Percentiles rank a stretch among this genome's conserved stretches.
These are phyloP conservation scores for Discostella stelligera DNA, from an alignment of 352 stramenopile species.

Conservation along the genomic window DNA sequence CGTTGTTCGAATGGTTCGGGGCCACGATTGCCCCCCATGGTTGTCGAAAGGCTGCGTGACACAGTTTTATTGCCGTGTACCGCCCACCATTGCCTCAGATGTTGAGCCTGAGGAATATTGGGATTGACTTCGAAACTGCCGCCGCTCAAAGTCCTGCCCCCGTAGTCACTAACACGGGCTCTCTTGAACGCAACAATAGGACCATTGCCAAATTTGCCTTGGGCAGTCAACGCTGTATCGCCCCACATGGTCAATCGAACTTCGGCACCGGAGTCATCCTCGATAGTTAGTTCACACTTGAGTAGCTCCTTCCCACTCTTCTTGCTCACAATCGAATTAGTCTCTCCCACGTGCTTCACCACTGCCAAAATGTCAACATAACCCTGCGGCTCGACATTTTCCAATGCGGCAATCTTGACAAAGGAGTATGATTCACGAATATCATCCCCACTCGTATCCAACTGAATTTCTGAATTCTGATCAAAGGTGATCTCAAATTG, in stretches of 20 bases:
- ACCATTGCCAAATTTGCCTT: slow-evolving; percentile 82
- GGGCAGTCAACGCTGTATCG: slow-evolving; percentile 73
- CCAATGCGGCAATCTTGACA: slow-evolving; percentile 91
- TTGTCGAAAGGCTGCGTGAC: slow-evolving; percentile 81
- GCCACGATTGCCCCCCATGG: slow-evolving; percentile 56
- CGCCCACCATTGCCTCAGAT: slow-evolving; percentile 68
- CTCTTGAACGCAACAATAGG: slow-evolving; percentile 95
- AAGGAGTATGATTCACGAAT: slow-evolving; percentile 89
- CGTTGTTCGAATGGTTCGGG: slow-evolving; percentile 86
- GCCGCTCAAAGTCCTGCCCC: slow-evolving; percentile 83
- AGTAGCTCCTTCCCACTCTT: slow-evolving; percentile 88
- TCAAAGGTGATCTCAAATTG: slow-evolving; percentile 98
- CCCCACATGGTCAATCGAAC: slow-evolving; percentile 97
- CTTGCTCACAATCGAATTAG: slow-evolving; percentile 91
- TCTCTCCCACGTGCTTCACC: slow-evolving; percentile 90
- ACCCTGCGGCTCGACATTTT: slow-evolving; percentile 85
- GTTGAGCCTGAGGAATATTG: slow-evolving; percentile 55
- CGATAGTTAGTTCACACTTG: slow-evolving; percentile 94
- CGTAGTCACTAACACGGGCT: slow-evolving; percentile 92
- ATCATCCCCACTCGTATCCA: slow-evolving; percentile 85
- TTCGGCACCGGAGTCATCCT: slow-evolving; percentile 94
- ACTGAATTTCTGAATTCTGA: slow-evolving; percentile 91
- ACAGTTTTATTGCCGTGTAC: slow-evolving; percentile 77
- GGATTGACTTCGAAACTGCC: slow-evolving; percentile 46
- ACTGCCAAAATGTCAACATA: slow-evolving; percentile 95